These are phyloP conservation scores for Sedum album DNA, from an alignment of 164 flowering plant species.

Conservation along the genomic window DNA sequence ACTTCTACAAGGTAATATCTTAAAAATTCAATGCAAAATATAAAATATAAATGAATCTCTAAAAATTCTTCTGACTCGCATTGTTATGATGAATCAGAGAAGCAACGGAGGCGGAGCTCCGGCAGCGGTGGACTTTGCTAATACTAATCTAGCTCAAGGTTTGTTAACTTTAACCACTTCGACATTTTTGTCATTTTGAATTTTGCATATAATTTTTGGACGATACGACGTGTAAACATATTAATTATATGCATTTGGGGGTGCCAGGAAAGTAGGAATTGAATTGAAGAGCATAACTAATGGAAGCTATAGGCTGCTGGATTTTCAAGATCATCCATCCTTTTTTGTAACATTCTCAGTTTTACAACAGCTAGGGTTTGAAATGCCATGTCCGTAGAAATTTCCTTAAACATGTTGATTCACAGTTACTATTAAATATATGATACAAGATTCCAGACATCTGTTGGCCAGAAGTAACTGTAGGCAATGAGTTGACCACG, in stretches of 20 bases:
- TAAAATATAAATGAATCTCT: not conserved
- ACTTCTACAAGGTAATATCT: constrained; percentile 31
- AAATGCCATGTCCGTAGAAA: not conserved
- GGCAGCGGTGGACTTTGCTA: constrained; percentile 30
- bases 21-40: not conserved
- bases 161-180: not conserved
- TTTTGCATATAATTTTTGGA: not conserved
- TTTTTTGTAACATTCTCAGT: not conserved
- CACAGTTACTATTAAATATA: too few relatives aligned
- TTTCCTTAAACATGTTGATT: not conserved
- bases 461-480: not conserved
- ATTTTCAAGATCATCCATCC: not conserved
- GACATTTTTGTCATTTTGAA: not conserved
- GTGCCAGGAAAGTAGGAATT: not conserved
- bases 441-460: not conserved
- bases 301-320: not conserved
- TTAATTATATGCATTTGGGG: not conserved
- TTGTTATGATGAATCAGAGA: constrained; percentile 17
- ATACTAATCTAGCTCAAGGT: constrained; percentile 36
- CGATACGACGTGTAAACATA: not conserved
- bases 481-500: not conserved
- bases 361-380: not conserved
- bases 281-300: not conserved
- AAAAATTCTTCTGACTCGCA: not conserved
- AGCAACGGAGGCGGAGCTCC: constrained; percentile 46